These are phyloP conservation scores for Neurospora sp. DNA, from an alignment of 2,329 filamentous ascomycete genomes.

Conservation along the genomic window DNA sequence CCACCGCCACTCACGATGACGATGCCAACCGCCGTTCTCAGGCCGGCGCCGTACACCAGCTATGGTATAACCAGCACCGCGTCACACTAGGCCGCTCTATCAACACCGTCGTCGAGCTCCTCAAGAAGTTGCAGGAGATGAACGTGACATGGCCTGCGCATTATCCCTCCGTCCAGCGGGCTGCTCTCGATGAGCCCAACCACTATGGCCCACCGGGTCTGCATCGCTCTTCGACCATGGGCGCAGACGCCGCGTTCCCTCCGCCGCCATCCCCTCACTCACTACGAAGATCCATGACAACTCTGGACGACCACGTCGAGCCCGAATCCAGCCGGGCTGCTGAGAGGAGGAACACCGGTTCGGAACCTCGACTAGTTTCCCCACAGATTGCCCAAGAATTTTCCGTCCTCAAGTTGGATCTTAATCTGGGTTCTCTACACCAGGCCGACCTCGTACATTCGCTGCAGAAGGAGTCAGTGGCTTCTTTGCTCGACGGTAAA, in stretches of 20 bases:
- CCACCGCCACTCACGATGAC: conserved; percentile 23
- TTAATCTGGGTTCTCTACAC: conserved; percentile 78
- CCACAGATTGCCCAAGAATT: conserved; percentile 94
- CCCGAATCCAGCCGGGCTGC: conserved; percentile 66
- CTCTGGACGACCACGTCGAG: conserved; percentile 44
- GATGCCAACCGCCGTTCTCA: conserved; percentile 59
- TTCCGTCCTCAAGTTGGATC: conserved; percentile 85
- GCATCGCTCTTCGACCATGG: conserved; percentile 52
- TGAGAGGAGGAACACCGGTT: conserved; percentile 43
- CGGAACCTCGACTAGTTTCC: conserved; percentile 77
- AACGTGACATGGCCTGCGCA: conserved; percentile 90
- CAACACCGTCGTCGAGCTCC: conserved; percentile 71
- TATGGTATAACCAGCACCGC: conserved; percentile 91
- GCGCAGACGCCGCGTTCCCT: conserved; percentile 30
- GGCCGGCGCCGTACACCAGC: conserved; percentile 79
- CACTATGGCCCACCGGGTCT: conserved; percentile 43
- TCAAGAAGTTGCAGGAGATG: conserved; percentile 77
- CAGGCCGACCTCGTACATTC: conserved; percentile 92
- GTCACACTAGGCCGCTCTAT: conserved; percentile 82
- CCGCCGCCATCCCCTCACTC: conserved; percentile 10
- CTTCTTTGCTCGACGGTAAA: conserved; percentile 83
- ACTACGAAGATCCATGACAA: conserved; percentile 64
- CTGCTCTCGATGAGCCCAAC: conserved; percentile 32
- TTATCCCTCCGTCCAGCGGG: conserved; percentile 74
- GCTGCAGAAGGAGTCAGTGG: conserved; percentile 83